Percentiles rank a stretch among this genome's conserved stretches.
phyloP scores from a whole-genome alignment of 176 grass and related monocot species.

The Elymus sibiricus region DNA sequence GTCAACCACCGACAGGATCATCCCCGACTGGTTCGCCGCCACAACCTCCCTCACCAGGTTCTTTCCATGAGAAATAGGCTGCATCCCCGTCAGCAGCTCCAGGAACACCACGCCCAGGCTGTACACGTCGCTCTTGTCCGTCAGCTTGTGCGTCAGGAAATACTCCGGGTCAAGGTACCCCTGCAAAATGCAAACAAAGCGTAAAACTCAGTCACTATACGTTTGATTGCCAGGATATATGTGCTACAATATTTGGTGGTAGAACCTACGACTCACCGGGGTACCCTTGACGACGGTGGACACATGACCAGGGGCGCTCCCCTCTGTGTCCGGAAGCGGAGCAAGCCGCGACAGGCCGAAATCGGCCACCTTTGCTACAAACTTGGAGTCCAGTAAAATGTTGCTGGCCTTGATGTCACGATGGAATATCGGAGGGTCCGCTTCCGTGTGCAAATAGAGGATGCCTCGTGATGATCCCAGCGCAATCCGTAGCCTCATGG shows the following conservation, averaged over 20 bases:
- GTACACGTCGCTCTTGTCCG: slow-evolving; percentile 81
- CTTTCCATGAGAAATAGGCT: neutral
- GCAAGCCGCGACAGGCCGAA: slow-evolving; percentile 71
- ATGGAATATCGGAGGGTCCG: neutral
- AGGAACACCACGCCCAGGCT: slow-evolving; percentile 71
- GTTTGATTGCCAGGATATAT: too few species aligned
- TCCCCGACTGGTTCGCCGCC: too few species aligned
- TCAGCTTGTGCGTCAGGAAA: slow-evolving; percentile 48
- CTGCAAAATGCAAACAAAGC: too few species aligned
- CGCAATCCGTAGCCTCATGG: slow-evolving; percentile 63
- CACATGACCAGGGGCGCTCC: slow-evolving; percentile 47
- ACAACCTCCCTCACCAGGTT: too few species aligned
- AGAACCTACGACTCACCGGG: slow-evolving; percentile 42
- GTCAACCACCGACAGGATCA: too few species aligned
- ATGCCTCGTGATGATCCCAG: slow-evolving; percentile 61
- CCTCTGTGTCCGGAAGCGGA: slow-evolving; percentile 48
- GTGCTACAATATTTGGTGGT: neutral
- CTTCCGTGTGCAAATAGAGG: slow-evolving; percentile 29
- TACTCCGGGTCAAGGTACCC: neutral
- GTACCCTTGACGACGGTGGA: slow-evolving; percentile 76
- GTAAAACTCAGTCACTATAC: too few species aligned
- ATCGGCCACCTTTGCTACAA: slow-evolving; percentile 74
- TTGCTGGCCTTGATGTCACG: slow-evolving; percentile 5
- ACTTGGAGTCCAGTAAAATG: slow-evolving; percentile 42
- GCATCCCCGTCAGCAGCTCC: slow-evolving; percentile 54